Conservation (phyloP, 768 basidiomycete genomes). For the Collybiopsis luxurians region DNA sequence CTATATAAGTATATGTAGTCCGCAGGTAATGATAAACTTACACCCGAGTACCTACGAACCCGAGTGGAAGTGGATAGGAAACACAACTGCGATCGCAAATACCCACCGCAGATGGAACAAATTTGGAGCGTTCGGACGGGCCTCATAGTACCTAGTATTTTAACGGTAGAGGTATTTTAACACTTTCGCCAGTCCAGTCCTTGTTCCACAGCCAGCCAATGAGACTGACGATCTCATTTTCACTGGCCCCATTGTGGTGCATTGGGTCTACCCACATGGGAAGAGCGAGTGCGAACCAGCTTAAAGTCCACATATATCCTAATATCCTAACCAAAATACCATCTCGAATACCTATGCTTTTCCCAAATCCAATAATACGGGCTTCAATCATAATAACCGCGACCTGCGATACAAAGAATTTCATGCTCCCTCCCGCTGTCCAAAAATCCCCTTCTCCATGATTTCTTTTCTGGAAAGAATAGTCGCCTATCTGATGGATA, state of each 20-base stretch:
- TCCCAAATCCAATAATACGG: constrained; percentile 17
- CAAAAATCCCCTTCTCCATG: no score
- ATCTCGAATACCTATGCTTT: constrained; percentile 10
- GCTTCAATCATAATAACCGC: constrained; percentile 34
- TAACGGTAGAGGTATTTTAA: background rate
- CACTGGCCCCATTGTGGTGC: constrained; percentile 10
- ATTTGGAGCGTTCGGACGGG: no score
- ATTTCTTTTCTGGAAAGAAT: constrained; percentile 1
- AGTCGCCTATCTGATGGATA: constrained; percentile 11
- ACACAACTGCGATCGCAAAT: no score
- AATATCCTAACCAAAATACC: constrained; percentile 12
- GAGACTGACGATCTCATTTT: background rate
- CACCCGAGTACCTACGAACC: no score
- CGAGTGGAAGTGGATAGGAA: no score
- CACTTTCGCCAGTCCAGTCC: background rate
- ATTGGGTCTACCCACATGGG: constrained; percentile 19
- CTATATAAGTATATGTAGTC: no score
- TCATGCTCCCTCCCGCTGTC: constrained; percentile 11
- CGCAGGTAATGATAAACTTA: no score
- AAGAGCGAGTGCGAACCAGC: constrained; percentile 22
- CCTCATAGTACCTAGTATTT: background rate
- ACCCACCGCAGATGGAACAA: no score
- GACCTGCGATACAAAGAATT: constrained; percentile 30
- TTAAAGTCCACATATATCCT: constrained; percentile 25
- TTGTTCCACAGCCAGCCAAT: background rate